phyloP scores from a whole-genome alignment of 2,329 filamentous ascomycete genomes.

The Akanthomyces lecanii region DNA sequence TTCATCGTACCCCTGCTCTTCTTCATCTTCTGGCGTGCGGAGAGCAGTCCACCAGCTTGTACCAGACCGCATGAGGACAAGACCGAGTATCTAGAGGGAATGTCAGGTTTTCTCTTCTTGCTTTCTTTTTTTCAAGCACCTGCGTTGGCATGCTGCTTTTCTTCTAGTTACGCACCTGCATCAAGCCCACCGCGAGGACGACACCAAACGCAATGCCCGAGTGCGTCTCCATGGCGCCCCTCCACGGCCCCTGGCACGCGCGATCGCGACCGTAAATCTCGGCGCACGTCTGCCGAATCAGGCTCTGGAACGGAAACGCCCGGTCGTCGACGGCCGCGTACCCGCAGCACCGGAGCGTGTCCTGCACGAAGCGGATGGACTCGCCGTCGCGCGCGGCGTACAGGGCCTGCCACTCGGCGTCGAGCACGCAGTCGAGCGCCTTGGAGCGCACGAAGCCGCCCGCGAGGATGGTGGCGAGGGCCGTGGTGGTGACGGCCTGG shows the following conservation, averaged over 20 bases:
- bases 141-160: conserved; percentile 30
- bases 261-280: conserved; percentile 40
- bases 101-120: background rate
- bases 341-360: conserved; percentile 64
- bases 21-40: conserved; percentile 18
- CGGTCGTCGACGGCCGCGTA: conserved; percentile 54
- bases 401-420: conserved; percentile 51
- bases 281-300: conserved; percentile 35
- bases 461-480: conserved; percentile 43
- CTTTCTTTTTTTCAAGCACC: conserved; percentile 33
- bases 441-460: conserved; percentile 32
- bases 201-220: conserved; percentile 54
- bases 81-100: conserved; percentile 26
- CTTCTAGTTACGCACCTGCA: conserved; percentile 45
- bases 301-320: conserved; percentile 55
- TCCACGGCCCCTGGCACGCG: conserved; percentile 54
- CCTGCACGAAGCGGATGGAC: conserved; percentile 58
- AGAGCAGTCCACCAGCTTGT: conserved; percentile 30
- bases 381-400: conserved; percentile 47
- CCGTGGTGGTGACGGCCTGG: conserved; percentile 39
- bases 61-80: conserved; percentile 29
- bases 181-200: conserved; percentile 46
- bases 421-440: conserved; percentile 48
- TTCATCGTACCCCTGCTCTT: background rate
- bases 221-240: conserved; percentile 46